These are phyloP conservation scores for Plasmodium cynomolgi DNA, from an alignment of 169 alveolate species.

Conservation along the genomic window DNA sequence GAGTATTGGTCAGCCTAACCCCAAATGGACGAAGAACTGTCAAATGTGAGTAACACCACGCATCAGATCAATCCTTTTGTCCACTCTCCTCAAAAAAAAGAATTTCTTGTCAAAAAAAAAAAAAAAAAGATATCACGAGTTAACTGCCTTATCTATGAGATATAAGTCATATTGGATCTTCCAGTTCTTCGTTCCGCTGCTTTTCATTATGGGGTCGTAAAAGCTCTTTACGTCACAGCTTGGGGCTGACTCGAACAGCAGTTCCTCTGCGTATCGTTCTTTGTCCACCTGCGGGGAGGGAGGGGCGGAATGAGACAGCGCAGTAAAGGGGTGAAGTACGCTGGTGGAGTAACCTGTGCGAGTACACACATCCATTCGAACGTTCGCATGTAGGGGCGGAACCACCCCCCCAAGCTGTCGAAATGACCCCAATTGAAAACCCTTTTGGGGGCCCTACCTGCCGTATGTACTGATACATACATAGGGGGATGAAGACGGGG, in stretches of 20 bases:
- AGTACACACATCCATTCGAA: neutral
- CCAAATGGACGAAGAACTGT: neutral
- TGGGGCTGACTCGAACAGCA: constrained; percentile 77
- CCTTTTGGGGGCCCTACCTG: constrained; percentile 75
- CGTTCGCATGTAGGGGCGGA: neutral
- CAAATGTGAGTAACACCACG: neutral
- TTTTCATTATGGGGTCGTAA: constrained; percentile 77
- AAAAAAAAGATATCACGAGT: constrained; percentile 20
- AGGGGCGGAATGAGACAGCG: neutral
- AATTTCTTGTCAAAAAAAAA: no score
- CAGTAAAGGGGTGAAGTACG: neutral
- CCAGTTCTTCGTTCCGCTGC: constrained; percentile 79
- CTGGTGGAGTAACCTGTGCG: neutral
- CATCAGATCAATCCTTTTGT: neutral
- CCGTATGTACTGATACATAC: constrained; percentile 87
- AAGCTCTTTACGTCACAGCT: constrained; percentile 64
- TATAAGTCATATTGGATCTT: constrained; percentile 82
- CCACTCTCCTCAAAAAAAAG: neutral
- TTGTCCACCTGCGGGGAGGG: constrained; percentile 77
- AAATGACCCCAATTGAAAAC: neutral
- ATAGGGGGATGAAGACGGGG: constrained; percentile 85
- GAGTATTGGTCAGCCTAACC: neutral
- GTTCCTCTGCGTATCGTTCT: constrained; percentile 82
- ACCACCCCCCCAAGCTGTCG: no score
- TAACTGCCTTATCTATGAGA: constrained; percentile 82